These are phyloP conservation scores for Lactuca sativa DNA, from an alignment of 129 eudicot genomes.

Conservation along the genomic window DNA sequence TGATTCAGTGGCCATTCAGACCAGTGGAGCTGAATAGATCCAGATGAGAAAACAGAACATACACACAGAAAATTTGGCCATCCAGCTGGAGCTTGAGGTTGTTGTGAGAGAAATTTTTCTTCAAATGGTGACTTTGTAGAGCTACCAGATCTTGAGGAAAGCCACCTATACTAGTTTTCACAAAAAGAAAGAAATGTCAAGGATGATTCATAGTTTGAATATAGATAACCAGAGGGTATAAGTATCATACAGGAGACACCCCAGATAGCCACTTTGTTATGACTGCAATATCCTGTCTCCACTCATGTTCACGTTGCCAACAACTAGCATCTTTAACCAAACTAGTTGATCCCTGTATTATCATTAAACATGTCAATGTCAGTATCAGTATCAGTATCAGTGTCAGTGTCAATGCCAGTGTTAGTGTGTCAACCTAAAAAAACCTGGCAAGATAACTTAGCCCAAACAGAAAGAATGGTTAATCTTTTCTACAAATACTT, in stretches of 20 bases:
- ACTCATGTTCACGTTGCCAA: constrained; percentile 94
- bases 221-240: constrained; percentile 21
- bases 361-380: constrained; percentile 17
- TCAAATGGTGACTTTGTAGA: constrained; percentile 80
- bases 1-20: constrained; percentile 80
- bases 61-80: constrained; percentile 99
- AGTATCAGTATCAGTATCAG: neutral
- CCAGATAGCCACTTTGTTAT: constrained; percentile 99
- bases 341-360: constrained; percentile 64
- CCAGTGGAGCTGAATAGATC: constrained; percentile 98
- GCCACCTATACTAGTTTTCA: constrained; percentile 90
- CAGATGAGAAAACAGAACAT: constrained; percentile 99
- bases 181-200: constrained; percentile 25
- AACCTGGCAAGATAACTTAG: constrained; percentile 3
- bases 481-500: too few species aligned
- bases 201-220: constrained; percentile 1
- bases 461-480: too few species aligned
- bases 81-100: constrained; percentile 91
- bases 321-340: constrained; percentile 86
- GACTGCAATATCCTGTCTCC: constrained; percentile 99
- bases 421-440: neutral
- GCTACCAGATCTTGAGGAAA: constrained; percentile 72
- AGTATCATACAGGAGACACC: constrained; percentile 72
- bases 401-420: too few species aligned
- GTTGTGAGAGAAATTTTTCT: constrained; percentile 92